These are phyloP conservation scores for Boletus sensibilis DNA, from an alignment of 768 basidiomycete species.

Conservation along the genomic window DNA sequence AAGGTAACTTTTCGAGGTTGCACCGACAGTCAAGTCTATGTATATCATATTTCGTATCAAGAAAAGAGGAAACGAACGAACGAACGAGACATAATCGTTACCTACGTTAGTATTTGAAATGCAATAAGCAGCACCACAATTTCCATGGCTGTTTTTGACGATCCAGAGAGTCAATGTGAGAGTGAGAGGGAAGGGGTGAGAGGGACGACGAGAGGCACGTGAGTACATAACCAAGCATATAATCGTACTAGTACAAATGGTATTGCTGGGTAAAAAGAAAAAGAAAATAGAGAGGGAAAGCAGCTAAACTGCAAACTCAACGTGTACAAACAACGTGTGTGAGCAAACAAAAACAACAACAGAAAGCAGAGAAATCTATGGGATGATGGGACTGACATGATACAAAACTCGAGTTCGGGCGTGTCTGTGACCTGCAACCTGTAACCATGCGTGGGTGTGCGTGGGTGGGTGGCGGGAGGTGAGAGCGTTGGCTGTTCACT, in stretches of 20 bases:
- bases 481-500: conserved; percentile 20
- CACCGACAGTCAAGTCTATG: not conserved
- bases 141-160: not conserved
- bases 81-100: not conserved
- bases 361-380: conserved; percentile 17
- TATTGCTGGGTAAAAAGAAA: conserved; percentile 13
- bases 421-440: not conserved
- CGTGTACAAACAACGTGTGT: conserved; percentile 8
- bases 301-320: not conserved
- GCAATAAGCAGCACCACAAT: not conserved
- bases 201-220: not conserved
- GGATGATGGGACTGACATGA: conserved; percentile 6
- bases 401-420: not conserved
- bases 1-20: too few relatives aligned
- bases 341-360: conserved; percentile 8
- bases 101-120: not conserved
- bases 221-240: conserved; percentile 20
- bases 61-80: not conserved
- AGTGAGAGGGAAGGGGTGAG: not conserved
- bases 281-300: not conserved
- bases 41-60: not conserved
- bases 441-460: not conserved
- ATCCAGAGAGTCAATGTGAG: not conserved
- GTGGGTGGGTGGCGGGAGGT: too few relatives aligned
- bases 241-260: conserved; percentile 18